A percentile compares a stretch with the other conserved stretches of the same genome.
These are phyloP conservation scores for Pseudodiploospora longispora DNA, from an alignment of 2,329 filamentous ascomycete genomes.

Conservation along the genomic window DNA sequence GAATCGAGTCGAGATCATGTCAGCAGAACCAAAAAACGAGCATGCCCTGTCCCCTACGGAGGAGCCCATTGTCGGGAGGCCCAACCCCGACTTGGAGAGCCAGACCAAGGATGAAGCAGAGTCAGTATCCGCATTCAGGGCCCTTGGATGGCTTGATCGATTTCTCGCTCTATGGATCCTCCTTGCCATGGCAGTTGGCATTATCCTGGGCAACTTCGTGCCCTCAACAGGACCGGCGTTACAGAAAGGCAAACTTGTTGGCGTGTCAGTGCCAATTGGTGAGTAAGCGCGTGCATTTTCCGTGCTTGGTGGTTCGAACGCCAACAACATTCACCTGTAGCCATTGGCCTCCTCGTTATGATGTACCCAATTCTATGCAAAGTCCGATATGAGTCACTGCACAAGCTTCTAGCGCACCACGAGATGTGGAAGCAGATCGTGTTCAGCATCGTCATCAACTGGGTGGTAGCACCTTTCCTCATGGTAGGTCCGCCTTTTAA, in stretches of 20 bases:
- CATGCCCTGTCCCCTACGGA: too few species aligned
- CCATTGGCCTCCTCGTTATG: conserved; percentile 77
- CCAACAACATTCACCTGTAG: conserved; percentile 28
- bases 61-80: too few species aligned
- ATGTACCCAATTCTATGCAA: conserved; percentile 94
- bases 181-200: conserved; percentile 67
- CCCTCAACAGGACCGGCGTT: conserved; percentile 51
- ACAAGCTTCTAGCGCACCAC: conserved; percentile 52
- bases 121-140: conserved; percentile 37
- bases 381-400: conserved; percentile 68
- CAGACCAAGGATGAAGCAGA: not conserved
- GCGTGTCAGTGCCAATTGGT: conserved; percentile 60
- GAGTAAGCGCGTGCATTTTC: conserved; percentile 6
- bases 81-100: too few species aligned
- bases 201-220: conserved; percentile 70
- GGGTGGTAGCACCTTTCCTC: conserved; percentile 72
- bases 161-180: conserved; percentile 67
- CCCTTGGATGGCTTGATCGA: conserved; percentile 52
- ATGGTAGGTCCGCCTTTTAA: conserved; percentile 49
- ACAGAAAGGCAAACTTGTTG: conserved; percentile 64
- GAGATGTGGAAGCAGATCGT: conserved; percentile 70
- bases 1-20: too few species aligned
- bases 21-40: too few species aligned
- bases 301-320: not conserved
- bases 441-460: conserved; percentile 72